Evolutionary conservation across 495 filamentous ascomycete species (phyloP), one percentile per base, ranked within the genome.

Genomic region (Penicillium fimorum): DNA sequence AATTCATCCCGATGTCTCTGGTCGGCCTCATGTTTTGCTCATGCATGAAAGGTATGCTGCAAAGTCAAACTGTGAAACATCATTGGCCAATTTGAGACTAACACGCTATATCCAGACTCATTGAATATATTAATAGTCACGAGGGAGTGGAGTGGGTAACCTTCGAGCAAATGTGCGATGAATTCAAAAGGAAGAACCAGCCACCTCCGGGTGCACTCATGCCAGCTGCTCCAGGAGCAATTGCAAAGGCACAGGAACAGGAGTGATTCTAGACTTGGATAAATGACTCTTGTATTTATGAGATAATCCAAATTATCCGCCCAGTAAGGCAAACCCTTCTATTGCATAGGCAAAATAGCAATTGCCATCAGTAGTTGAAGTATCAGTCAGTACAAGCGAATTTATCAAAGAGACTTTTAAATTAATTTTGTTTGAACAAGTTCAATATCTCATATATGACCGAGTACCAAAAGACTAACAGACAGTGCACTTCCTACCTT

Each of bases 81-180:
- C 7, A 13, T 15, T 37, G 33, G 13, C 4, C 13, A 15, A n/a
- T n/a, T 4, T 15, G 13, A 51, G 27, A 47, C 48, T 49, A 47
- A 47, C 49, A 25, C 27, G 56, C 12, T 22, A 1, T 15, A 2
- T 35, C 30, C 53, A 82, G 78, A 44, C 77, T 88, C 52, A 89
- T 91, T 56, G 86, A 89, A 57, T 79, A 87, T 56, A 86, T 90
- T 60, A 88, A 88, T 53, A 80, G 79, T 48, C 87, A 89, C 52
- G 86, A 88, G 59, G 87, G 87, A 4, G 83, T 90, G 18, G 84
- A 90, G 62, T 90, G 85, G 85, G 80, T 88, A 61, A 88, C 85
- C 6, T 84, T 90, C 65, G 86, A 83, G 54, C 77, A 86, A 62
- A 87, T 89, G 71, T 81, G 77, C 13, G 84, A 86, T 63, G 82